Evolutionary conservation across 208 protist genomes (phyloP), one percentile per base, ranked within the genome.

Genomic region (Trypanosomatidae sp.): DNA sequence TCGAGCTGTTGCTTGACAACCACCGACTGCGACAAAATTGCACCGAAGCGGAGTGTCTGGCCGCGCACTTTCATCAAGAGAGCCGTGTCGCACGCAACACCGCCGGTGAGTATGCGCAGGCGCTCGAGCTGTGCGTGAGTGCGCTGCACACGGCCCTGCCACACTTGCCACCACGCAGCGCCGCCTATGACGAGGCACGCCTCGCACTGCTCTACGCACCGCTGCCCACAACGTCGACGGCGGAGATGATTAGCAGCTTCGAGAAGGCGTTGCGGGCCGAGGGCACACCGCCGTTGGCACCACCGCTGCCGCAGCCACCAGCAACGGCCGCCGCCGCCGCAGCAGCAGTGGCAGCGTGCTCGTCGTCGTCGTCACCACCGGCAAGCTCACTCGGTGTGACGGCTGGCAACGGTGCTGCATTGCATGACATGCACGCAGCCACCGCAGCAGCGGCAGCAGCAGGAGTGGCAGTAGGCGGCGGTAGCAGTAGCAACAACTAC

Each of bases 1-100:
- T 89, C 16, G 80, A 89, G 51, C 53, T 89, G 28, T 58, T 85
- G 16, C 56, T 89, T 6, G 75, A 89, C 52, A 85, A 85, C 48
- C 61, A 71, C 3, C 61, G 69, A 4, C 48, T 89, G 26, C 64
- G 69, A 3, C 66, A 85, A 45, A 72, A 70, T 32, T 83, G 70
- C 61, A 85, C 72, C 18, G 81, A 90, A 54, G 81, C 81, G 15
- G 81, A 90, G 61, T 73, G 69, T 22, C 63, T 90, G 13, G 81
- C 81, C 32, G 74, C 81, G 16, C 65, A 85, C 41, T 90, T 86
- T 54, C 73, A 86, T 43, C 81, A 90, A 28, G 53, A 86, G 43
- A 78, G 64, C 33, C 71, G 71, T 32, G 53, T 42, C 15, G 47
- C 67, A 21, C 52, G 62, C 24, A 69, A 70, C 23, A 54, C 60